These are phyloP conservation scores for Fraxinus excelsior DNA, from an alignment of 257 asterid genomes.

Conservation along the genomic window DNA sequence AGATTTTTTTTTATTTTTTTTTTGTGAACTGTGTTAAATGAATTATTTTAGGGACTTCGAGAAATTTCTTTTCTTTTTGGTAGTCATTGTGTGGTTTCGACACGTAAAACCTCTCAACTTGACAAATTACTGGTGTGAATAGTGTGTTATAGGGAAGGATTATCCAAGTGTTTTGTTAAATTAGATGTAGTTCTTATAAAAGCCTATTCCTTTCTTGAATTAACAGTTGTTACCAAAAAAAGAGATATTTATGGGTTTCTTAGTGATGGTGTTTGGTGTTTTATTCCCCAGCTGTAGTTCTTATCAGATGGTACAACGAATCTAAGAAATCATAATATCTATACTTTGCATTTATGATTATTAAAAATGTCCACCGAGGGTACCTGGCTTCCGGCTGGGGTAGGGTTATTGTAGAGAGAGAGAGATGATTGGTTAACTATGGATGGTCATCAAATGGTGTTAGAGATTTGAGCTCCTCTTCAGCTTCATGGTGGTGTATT, in stretches of 20 bases:
- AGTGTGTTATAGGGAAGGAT: no score
- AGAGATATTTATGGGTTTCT: background rate
- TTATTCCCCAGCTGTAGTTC: background rate
- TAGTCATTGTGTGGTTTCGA: background rate
- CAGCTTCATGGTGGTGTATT: no score
- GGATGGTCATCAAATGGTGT: background rate
- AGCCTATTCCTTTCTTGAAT: no score
- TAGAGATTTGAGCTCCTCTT: background rate
- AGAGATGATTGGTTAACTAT: background rate
- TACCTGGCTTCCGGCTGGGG: background rate
- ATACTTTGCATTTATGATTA: no score
- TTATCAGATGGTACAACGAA: background rate
- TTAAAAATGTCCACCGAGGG: no score
- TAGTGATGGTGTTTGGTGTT: background rate
- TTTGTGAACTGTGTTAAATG: background rate
- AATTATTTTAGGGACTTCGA: background rate
- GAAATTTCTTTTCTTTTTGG: background rate
- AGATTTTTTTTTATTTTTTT: background rate
- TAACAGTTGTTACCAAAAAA: no score
- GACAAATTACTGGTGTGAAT: background rate
- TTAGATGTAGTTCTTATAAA: no score
- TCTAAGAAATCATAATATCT: background rate
- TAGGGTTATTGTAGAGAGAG: no score
- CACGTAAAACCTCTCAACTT: background rate
- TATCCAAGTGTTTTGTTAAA: no score